These are phyloP conservation scores for Chrysoporthe austroafricana DNA, from an alignment of 2,329 filamentous ascomycete species.

Conservation along the genomic window DNA sequence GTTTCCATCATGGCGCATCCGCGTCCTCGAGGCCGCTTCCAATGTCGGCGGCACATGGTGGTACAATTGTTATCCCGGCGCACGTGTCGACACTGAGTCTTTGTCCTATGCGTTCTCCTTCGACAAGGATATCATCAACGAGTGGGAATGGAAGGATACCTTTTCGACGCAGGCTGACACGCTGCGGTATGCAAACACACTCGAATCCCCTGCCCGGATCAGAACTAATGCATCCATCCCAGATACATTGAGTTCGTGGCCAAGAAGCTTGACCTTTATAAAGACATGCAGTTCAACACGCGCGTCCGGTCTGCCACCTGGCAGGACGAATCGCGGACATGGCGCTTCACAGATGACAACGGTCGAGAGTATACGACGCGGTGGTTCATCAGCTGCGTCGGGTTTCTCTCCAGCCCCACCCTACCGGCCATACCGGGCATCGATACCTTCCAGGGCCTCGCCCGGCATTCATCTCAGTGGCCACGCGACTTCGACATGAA, in stretches of 20 bases:
- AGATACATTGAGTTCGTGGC: slow-evolving; percentile 44
- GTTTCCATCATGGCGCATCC: background rate
- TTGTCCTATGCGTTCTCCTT: slow-evolving; percentile 50
- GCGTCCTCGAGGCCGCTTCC: slow-evolving; percentile 12
- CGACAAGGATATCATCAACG: slow-evolving; percentile 45
- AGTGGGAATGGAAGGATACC: slow-evolving; percentile 45
- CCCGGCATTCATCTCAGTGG: slow-evolving; percentile 38
- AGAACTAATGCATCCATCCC: background rate
- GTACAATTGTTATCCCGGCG: slow-evolving; percentile 48
- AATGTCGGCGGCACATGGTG: slow-evolving; percentile 15
- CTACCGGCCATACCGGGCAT: slow-evolving; percentile 40
- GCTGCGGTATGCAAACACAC: slow-evolving; percentile 29
- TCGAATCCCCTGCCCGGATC: background rate
- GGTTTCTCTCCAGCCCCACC: slow-evolving; percentile 8
- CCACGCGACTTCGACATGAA: slow-evolving; percentile 32
- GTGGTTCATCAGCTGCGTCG: slow-evolving; percentile 16
- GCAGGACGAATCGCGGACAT: slow-evolving; percentile 5
- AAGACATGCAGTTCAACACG: slow-evolving; percentile 12
- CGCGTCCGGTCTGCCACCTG: slow-evolving; percentile 10
- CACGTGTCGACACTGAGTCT: slow-evolving; percentile 50
- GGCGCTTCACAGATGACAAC: slow-evolving; percentile 2
- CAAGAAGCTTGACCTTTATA: slow-evolving; percentile 36
- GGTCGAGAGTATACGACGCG: background rate
- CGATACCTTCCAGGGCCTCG: slow-evolving; percentile 35
- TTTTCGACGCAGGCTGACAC: slow-evolving; percentile 42